phyloP scores from a whole-genome alignment of 1,284 basidiomycete genomes.

The Ganoderma sp. region DNA sequence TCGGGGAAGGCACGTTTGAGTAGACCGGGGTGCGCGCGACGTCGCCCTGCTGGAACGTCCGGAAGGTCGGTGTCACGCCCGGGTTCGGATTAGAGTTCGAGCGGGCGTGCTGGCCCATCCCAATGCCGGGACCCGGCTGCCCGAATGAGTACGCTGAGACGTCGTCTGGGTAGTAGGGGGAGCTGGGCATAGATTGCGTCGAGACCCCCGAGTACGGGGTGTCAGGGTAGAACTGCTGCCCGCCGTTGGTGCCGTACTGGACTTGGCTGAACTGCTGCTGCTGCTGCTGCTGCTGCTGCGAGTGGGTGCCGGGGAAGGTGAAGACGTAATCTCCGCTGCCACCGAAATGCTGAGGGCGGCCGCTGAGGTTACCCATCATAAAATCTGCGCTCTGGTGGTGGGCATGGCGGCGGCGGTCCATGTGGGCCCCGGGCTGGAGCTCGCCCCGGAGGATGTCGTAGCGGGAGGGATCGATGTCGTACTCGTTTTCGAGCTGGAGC shows the following conservation, averaged over 20 bases:
- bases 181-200: constrained; percentile 27
- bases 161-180: constrained; percentile 27
- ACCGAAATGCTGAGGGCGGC: constrained; percentile 21
- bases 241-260: constrained; percentile 15
- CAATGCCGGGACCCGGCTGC: constrained; percentile 9
- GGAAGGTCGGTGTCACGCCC: constrained; percentile 28
- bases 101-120: constrained; percentile 22
- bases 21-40: constrained; percentile 24
- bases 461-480: constrained; percentile 35
- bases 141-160: constrained; percentile 21
- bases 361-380: constrained; percentile 17
- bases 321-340: constrained; percentile 25
- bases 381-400: constrained; percentile 22
- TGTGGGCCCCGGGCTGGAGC: constrained; percentile 13
- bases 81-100: constrained; percentile 22
- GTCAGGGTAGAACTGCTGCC: constrained; percentile 15
- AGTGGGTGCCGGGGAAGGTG: constrained; percentile 27
- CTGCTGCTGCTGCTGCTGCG: constrained; percentile 23
- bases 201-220: constrained; percentile 19
- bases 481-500: constrained; percentile 40
- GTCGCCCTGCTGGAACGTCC: constrained; percentile 25
- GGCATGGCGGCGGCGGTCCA: constrained; percentile 24
- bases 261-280: constrained; percentile 20
- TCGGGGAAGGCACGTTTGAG: constrained; percentile 22
- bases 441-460: constrained; percentile 35